Conservation (phyloP, 805 yeast genomes). For the Kodamaea nitidulidarum region DNA sequence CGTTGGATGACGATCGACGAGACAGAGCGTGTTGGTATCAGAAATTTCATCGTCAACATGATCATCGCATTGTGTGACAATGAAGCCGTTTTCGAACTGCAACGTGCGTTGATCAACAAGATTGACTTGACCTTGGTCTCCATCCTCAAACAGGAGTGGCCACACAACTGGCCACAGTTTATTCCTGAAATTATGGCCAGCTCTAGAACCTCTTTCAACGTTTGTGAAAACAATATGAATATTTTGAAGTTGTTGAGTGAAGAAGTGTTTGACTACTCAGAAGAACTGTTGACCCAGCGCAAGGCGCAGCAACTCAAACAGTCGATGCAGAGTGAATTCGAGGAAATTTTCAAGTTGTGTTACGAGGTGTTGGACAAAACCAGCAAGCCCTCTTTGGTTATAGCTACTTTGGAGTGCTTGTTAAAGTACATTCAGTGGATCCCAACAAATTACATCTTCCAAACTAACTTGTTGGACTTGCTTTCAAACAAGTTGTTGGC, state of each 20-base stretch:
- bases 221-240: constrained; percentile 96
- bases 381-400: constrained; percentile 74
- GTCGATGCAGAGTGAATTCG: constrained; percentile 85
- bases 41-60: constrained; percentile 92
- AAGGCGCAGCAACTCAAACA: constrained; percentile 78
- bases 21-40: constrained; percentile 85
- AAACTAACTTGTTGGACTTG: constrained; percentile 71
- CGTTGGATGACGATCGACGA: constrained; percentile 92
- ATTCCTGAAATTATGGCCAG: constrained; percentile 89
- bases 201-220: constrained; percentile 80
- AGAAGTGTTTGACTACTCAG: constrained; percentile 94
- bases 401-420: constrained; percentile 78
- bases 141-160: constrained; percentile 97
- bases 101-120: constrained; percentile 83
- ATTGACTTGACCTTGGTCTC: constrained; percentile 92
- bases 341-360: constrained; percentile 89
- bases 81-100: constrained; percentile 63
- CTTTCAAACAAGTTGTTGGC: constrained; percentile 63
- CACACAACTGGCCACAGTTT: constrained; percentile 96
- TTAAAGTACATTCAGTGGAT: constrained; percentile 92
- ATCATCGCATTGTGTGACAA: constrained; percentile 86
- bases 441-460: constrained; percentile 84
- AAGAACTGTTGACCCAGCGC: constrained; percentile 95
- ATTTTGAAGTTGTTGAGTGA: constrained; percentile 85
- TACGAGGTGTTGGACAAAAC: constrained; percentile 90